Evolutionary conservation across 129 eudicot species (phyloP).

Genomic region (Cynara cardunculus): DNA sequence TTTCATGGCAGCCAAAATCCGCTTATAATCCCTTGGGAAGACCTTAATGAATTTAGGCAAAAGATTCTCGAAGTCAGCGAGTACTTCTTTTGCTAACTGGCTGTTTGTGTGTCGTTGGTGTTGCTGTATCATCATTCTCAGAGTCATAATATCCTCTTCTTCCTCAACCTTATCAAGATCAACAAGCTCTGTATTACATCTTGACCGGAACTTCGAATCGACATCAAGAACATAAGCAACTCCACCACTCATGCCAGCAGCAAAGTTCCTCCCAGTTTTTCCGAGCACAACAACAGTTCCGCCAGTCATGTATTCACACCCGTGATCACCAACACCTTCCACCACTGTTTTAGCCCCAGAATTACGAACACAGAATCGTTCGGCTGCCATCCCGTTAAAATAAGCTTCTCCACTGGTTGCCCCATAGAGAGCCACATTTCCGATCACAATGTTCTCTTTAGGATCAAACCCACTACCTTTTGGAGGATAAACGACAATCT

Average conservation of each 20-base stretch:
- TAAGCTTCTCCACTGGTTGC: constrained; percentile 95
- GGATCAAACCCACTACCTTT: constrained; percentile 84
- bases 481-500: constrained; percentile 88
- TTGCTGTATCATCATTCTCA: constrained; percentile 95
- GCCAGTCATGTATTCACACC: constrained; percentile 99
- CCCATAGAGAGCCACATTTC: constrained; percentile 95
- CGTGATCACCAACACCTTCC: constrained; percentile 99
- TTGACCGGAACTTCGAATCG: constrained; percentile 60
- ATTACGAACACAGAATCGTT: constrained; percentile 90
- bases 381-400: constrained; percentile 99
- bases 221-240: constrained; percentile 88
- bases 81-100: constrained; percentile 81
- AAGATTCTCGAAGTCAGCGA: constrained; percentile 67
- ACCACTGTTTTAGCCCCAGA: constrained; percentile 97
- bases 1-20: constrained; percentile 63
- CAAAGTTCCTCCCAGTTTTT: constrained; percentile 92
- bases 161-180: constrained; percentile 95
- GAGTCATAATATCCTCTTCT: constrained; percentile 78
- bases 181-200: constrained; percentile 88
- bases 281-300: constrained; percentile 88
- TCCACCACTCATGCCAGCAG: constrained; percentile 99
- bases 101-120: constrained; percentile 93
- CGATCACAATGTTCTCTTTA: constrained; percentile 88
- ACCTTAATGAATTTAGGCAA: constrained; percentile 84
- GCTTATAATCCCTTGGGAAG: constrained; percentile 90